Evolutionary conservation across 441 rosid genomes (phyloP).

Genomic region (Adansonia grandidieri): DNA sequence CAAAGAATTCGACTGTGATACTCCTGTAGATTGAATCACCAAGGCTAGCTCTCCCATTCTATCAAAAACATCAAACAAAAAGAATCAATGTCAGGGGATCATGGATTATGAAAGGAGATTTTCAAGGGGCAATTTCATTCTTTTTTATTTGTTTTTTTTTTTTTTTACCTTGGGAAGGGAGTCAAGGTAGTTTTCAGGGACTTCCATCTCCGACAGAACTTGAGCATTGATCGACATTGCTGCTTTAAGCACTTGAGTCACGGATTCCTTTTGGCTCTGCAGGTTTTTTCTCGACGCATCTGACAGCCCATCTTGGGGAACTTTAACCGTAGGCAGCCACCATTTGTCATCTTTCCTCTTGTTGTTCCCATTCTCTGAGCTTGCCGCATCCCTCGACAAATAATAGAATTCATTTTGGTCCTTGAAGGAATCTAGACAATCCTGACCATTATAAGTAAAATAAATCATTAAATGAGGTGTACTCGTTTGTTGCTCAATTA

Average conservation of each 20-base stretch:
- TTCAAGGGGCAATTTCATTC: not conserved
- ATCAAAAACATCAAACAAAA: not conserved
- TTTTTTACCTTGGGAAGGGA: constrained; percentile 83
- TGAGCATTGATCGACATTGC: constrained; percentile 98
- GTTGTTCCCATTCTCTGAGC: constrained; percentile 64
- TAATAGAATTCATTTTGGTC: constrained; percentile 61
- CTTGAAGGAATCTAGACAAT: constrained; percentile 75
- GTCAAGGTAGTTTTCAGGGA: constrained; percentile 92
- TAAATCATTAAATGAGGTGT: not conserved
- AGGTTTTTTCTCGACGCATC: constrained; percentile 67
- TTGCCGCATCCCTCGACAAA: constrained; percentile 65
- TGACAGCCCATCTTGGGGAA: constrained; percentile 80
- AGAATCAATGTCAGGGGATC: not conserved
- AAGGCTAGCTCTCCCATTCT: constrained; percentile 94
- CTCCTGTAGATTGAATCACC: constrained; percentile 76
- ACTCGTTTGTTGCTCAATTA: not conserved
- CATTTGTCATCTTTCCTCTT: constrained; percentile 82
- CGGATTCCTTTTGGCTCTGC: constrained; percentile 82
- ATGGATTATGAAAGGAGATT: not conserved
- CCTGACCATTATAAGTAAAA: constrained; percentile 43
- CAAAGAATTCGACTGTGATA: constrained; percentile 82
- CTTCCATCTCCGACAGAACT: constrained; percentile 85
- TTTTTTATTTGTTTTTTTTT: not conserved
- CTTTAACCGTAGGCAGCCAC: constrained; percentile 93
- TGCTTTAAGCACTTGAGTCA: constrained; percentile 92